Conservation (phyloP, 768 basidiomycete genomes). For the Suillus clintonianus region DNA sequence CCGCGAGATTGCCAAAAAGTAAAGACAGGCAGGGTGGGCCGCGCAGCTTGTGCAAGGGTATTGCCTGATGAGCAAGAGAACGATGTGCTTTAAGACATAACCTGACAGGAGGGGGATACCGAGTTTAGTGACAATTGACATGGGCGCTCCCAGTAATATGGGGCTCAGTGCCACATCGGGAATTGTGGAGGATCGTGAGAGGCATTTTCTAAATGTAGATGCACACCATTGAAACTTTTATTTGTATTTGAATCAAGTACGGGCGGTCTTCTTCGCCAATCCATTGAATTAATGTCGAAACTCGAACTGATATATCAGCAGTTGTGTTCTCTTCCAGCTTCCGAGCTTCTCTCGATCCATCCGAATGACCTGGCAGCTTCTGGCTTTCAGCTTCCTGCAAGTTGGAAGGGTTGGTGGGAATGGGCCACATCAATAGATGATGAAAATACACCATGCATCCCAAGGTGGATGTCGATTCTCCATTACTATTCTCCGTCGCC, state of each 20-base stretch:
- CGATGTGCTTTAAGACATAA: conserved; percentile 37
- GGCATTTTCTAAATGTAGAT: background rate
- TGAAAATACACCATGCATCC: conserved; percentile 15
- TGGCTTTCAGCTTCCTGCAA: conserved; percentile 18
- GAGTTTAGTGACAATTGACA: background rate
- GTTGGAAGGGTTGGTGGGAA: conserved; percentile 39
- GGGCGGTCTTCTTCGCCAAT: background rate
- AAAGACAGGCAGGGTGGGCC: conserved; percentile 49
- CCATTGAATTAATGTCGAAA: background rate
- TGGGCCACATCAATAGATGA: conserved; percentile 28
- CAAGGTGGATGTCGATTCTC: conserved; percentile 28
- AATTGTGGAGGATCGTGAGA: background rate
- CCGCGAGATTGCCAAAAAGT: conserved; percentile 53
- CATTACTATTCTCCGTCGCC: conserved; percentile 12
- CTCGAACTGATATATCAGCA: conserved; percentile 5
- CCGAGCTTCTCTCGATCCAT: conserved; percentile 41
- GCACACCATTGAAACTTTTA: background rate
- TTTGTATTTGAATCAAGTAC: background rate
- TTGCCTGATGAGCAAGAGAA: conserved; percentile 46
- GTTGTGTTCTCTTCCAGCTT: background rate
- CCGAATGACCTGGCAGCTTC: conserved; percentile 45
- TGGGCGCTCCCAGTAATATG: background rate
- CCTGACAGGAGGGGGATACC: conserved; percentile 14
- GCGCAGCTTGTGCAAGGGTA: conserved; percentile 44
- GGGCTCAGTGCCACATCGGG: too few species aligned